These are phyloP conservation scores for Phytophthora pisi DNA, from an alignment of 352 stramenopile species.

Conservation along the genomic window DNA sequence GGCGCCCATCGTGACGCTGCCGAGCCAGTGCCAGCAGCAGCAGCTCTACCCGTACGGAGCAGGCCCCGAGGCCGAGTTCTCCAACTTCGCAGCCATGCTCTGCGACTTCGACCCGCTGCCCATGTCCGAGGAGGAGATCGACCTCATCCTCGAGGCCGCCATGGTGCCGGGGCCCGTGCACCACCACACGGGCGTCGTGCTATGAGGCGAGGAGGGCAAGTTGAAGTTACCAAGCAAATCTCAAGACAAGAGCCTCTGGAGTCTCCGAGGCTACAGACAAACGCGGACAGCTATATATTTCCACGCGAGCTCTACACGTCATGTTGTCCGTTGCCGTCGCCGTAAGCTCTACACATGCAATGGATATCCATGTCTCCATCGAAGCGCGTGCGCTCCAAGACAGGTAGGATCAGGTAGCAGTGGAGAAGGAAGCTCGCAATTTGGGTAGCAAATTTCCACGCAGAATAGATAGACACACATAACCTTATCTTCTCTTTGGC, in stretches of 20 bases:
- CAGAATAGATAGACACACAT: background rate
- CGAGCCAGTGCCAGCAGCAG: constrained; percentile 6
- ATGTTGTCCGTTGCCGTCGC: background rate
- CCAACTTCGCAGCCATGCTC: constrained; percentile 32
- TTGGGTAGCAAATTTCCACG: background rate
- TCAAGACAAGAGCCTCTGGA: background rate
- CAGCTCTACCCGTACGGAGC: constrained; percentile 15
- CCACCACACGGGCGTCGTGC: constrained; percentile 28
- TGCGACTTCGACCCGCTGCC: constrained; percentile 42
- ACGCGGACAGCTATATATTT: background rate
- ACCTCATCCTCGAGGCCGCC: constrained; percentile 48
- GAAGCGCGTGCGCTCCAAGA: background rate
- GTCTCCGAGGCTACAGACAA: background rate
- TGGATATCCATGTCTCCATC: background rate
- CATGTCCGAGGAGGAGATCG: constrained; percentile 52
- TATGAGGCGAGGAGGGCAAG: constrained; percentile 16
- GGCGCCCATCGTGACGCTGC: constrained; percentile 3
- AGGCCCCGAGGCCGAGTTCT: constrained; percentile 14
- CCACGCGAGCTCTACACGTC: background rate
- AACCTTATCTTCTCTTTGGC: background rate
- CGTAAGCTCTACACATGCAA: background rate
- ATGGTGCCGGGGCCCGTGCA: constrained; percentile 17
- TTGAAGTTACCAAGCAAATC: background rate
- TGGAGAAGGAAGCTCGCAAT: background rate
- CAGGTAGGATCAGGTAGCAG: background rate